Evolutionary conservation across 225 moss, liverwort and hornwort species (phyloP).

Genomic region (Lunularia cruciata): DNA sequence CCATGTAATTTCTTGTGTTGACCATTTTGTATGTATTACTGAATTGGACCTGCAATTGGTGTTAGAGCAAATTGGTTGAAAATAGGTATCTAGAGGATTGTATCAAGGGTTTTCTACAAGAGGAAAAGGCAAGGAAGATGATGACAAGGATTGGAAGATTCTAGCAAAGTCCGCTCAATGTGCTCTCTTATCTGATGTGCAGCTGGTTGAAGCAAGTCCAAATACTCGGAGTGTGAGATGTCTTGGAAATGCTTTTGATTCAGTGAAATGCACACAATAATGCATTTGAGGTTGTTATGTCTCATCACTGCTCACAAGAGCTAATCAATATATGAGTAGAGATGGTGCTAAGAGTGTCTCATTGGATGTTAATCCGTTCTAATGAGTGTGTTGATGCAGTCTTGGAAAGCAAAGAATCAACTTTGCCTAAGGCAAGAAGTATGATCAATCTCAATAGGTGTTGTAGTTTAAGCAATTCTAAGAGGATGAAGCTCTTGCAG

Average conservation of each 20-base stretch:
- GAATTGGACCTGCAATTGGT: too few relatives aligned
- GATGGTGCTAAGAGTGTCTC: neutral
- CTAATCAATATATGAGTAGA: neutral
- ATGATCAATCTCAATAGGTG: conserved; percentile 47
- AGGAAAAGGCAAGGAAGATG: too few relatives aligned
- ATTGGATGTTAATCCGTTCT: neutral
- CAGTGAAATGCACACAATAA: neutral
- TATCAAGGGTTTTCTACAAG: too few relatives aligned
- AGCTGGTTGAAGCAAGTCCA: neutral
- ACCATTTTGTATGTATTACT: too few relatives aligned
- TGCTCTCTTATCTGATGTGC: too few relatives aligned
- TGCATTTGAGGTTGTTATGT: neutral
- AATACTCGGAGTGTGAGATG: neutral
- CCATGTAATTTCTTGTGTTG: too few relatives aligned
- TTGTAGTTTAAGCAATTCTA: conserved; percentile 39
- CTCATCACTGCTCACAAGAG: neutral
- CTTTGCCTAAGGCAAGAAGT: conserved; percentile 19
- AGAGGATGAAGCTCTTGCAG: conserved; percentile 30
- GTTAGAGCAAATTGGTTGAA: too few relatives aligned
- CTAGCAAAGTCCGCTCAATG: too few relatives aligned
- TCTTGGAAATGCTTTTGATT: neutral
- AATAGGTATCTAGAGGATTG: too few relatives aligned
- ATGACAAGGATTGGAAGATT: too few relatives aligned
- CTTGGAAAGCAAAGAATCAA: neutral
- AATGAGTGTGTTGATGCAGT: neutral